Percentiles rank a stretch among this genome's conserved stretches.
These are phyloP conservation scores for Curvularia sp. DNA, from an alignment of 2,329 filamentous ascomycete genomes.

Conservation along the genomic window DNA sequence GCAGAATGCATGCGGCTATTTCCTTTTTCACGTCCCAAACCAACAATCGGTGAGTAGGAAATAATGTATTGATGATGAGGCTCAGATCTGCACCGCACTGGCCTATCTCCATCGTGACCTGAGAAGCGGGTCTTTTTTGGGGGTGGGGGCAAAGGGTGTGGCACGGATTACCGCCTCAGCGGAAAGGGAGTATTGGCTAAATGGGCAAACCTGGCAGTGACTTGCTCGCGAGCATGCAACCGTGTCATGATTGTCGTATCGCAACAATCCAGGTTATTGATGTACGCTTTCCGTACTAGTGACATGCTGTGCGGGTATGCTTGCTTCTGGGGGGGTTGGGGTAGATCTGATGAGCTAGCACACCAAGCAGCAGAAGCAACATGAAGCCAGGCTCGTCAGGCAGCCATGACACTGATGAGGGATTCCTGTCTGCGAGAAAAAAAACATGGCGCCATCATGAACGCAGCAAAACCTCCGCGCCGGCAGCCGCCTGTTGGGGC, in stretches of 20 bases:
- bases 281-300: slow-evolving; percentile 11
- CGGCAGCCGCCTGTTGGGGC: slow-evolving; percentile 4
- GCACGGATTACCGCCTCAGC: neutral
- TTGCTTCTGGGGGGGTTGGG: slow-evolving; percentile 7
- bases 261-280: slow-evolving; percentile 9
- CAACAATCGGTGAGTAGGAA: neutral
- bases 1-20: neutral
- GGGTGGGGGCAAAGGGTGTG: neutral
- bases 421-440: neutral
- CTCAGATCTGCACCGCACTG: slow-evolving; percentile 14
- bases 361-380: slow-evolving; percentile 5
- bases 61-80: slow-evolving; percentile 10
- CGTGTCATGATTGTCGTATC: neutral
- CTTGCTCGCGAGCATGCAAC: slow-evolving; percentile 4
- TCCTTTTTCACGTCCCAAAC: neutral
- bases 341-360: slow-evolving; percentile 1
- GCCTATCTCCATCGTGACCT: slow-evolving; percentile 8
- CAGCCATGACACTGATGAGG: slow-evolving; percentile 10
- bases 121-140: neutral
- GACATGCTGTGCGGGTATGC: slow-evolving; percentile 4
- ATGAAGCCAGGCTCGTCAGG: slow-evolving; percentile 3
- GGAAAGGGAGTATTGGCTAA: slow-evolving; percentile 22
- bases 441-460: slow-evolving; percentile 8
- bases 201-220: slow-evolving; percentile 4
- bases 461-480: slow-evolving; percentile 9